Evolutionary conservation across 2,329 filamentous ascomycete species (phyloP).

Genomic region (Pyrenochaeta sp.): DNA sequence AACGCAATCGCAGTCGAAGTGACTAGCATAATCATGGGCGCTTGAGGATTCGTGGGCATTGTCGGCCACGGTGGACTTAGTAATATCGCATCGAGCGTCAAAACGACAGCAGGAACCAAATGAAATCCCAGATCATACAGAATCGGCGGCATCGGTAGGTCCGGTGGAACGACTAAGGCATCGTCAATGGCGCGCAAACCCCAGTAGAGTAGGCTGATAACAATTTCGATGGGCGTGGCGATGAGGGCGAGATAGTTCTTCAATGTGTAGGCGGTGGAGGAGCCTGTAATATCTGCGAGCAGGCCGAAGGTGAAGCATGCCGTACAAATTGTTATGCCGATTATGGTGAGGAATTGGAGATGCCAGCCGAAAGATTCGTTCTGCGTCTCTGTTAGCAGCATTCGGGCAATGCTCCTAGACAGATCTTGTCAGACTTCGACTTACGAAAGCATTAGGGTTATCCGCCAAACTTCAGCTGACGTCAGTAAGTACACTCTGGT

Average conservation of each 20-base stretch:
- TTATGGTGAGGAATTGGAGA: constrained; percentile 77
- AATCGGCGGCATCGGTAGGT: constrained; percentile 51
- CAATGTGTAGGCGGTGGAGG: constrained; percentile 64
- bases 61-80: constrained; percentile 73
- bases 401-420: background rate
- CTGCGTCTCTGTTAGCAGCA: constrained; percentile 36
- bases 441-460: constrained; percentile 40
- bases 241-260: constrained; percentile 75
- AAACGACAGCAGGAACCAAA: constrained; percentile 69
- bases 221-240: constrained; percentile 73
- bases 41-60: constrained; percentile 59
- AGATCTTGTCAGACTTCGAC: constrained; percentile 2
- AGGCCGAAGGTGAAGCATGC: constrained; percentile 69
- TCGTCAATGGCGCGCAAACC: constrained; percentile 64
- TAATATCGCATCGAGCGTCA: constrained; percentile 71
- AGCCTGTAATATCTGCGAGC: constrained; percentile 68
- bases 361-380: constrained; percentile 72
- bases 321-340: constrained; percentile 70
- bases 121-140: constrained; percentile 58
- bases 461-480: constrained; percentile 33
- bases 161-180: constrained; percentile 61
- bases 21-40: constrained; percentile 65
- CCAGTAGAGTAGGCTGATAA: constrained; percentile 79
- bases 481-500: constrained; percentile 24
- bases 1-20: constrained; percentile 69